A percentile compares a stretch with the other conserved stretches of the same genome.
phyloP scores from a whole-genome alignment of 2,329 filamentous ascomycete genomes.

The Beauveria varroae region DNA sequence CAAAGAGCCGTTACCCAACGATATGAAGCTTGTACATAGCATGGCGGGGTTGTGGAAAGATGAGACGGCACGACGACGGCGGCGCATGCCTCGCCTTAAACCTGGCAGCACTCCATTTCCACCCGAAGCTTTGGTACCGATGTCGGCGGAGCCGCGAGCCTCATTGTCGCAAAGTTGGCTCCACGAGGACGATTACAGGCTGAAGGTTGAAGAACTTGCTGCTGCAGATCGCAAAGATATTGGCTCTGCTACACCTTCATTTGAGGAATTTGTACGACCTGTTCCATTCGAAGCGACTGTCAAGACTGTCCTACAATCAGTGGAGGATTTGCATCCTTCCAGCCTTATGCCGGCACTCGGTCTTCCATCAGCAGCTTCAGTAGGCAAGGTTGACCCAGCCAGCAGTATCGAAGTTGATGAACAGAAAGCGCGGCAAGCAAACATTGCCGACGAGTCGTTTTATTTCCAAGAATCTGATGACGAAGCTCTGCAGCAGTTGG shows the following conservation, averaged over 20 bases:
- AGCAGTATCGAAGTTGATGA: conserved; percentile 59
- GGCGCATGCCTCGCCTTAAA: conserved; percentile 56
- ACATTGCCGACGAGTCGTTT: conserved; percentile 40
- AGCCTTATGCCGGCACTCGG: conserved; percentile 48
- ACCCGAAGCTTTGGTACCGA: conserved; percentile 72
- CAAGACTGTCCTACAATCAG: conserved; percentile 73
- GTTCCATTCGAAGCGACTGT: conserved; percentile 49
- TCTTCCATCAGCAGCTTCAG: conserved; percentile 23
- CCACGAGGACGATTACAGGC: conserved; percentile 76
- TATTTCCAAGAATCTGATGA: conserved; percentile 48
- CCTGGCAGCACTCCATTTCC: conserved; percentile 70
- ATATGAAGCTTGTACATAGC: conserved; percentile 82
- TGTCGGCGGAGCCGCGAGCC: conserved; percentile 76
- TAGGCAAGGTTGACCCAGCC: conserved; percentile 20
- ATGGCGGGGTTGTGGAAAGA: conserved; percentile 93
- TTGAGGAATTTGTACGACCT: conserved; percentile 57
- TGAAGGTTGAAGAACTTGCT: conserved; percentile 57
- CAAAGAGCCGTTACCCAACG: conserved; percentile 50
- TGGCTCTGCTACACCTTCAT: conserved; percentile 37
- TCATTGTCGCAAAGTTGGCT: conserved; percentile 77
- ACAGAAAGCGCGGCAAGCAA: conserved; percentile 39
- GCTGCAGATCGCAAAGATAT: conserved; percentile 50
- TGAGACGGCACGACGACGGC: conserved; percentile 72
- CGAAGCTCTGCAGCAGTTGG: conserved; percentile 30
- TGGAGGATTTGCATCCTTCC: conserved; percentile 76